Evolutionary conservation across 176 grass and related monocot species (phyloP).

Genomic region (Cymbopogon citratus): DNA sequence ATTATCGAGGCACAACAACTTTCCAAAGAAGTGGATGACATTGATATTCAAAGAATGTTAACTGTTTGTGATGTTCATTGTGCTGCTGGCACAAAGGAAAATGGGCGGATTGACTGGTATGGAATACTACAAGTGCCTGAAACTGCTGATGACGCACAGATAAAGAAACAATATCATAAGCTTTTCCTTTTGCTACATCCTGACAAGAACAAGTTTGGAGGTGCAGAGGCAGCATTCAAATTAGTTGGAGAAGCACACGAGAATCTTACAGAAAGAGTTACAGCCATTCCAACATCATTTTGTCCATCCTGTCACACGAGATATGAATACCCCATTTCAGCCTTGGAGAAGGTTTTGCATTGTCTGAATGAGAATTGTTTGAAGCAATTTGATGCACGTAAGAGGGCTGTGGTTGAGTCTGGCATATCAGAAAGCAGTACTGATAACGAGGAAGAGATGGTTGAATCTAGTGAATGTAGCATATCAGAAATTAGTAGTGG

Average conservation of each 20-base stretch:
- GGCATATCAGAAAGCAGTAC: too few species aligned
- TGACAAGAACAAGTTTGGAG: too few species aligned
- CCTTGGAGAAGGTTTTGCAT: constrained; percentile 62
- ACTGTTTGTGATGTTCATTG: constrained; percentile 82
- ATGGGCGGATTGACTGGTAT: constrained; percentile 75
- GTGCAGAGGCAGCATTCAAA: too few species aligned
- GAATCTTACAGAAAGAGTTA: too few species aligned
- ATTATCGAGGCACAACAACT: constrained; percentile 66
- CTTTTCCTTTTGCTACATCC: constrained; percentile 83
- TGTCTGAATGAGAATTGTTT: constrained; percentile 57
- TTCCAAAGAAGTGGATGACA: constrained; percentile 51
- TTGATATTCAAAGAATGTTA: constrained; percentile 48
- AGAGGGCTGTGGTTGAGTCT: background rate
- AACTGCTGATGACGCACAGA: constrained; percentile 49
- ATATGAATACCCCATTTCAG: constrained; percentile 63
- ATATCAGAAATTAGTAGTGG: too few species aligned
- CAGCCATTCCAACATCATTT: constrained; percentile 49
- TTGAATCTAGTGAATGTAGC: too few species aligned
- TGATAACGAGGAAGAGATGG: too few species aligned
- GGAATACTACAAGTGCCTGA: constrained; percentile 64
- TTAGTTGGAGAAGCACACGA: too few species aligned
- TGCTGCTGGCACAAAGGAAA: constrained; percentile 46
- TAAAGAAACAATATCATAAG: constrained; percentile 77
- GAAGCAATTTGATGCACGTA: constrained; percentile 55
- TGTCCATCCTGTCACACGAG: constrained; percentile 64